Evolutionary conservation across 1,284 basidiomycete species (phyloP), one percentile per base, ranked within the genome.

Genomic region (Marasmius fiardii): DNA sequence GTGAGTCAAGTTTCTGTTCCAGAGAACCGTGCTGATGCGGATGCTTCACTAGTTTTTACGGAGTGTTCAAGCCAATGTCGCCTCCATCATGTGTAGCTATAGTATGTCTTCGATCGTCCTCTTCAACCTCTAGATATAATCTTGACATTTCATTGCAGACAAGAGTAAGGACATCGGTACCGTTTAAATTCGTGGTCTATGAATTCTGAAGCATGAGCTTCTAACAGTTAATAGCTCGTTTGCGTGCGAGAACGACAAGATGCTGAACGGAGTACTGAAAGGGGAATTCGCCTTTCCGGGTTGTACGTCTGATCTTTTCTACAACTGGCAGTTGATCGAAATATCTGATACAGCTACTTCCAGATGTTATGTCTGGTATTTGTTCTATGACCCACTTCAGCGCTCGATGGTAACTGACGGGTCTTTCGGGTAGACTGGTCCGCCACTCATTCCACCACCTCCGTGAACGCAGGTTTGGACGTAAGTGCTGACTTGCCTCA

Each of bases 221-320:
- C n/a, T 26, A 4, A 11, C 57, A 77, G 77, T 86, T 67, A 90
- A 91, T 65, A 78, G 81, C 16, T 82, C 80, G 0, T 88, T 74
- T 63, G 78, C 85, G 0, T 90, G 87, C 62, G 83, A 89, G 63
- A 90, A 91, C 65, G 76, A 80, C 57, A 77, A 83, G 65, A 77
- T 78, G 4, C 68, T 90, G 58, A 91, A 90, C 66, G 82, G 81
- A n/a, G 72, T 89, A 21, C 70, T 91, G 52, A 92, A 92, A 71
- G 77, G 77, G 18, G 88, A 92, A 68, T 77, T 88, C 51, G 83
- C 82, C 0, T 92, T 89, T 72, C 82, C 84, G 61, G 88, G 88
- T 54, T 87, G 80, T 82, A 61, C 65, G 80, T 31, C 28, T 31
- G 5, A 10, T 4, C 10, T 31, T 31, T 69, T 24, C 6, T 26